phyloP scores from a whole-genome alignment of 495 filamentous ascomycete species.

The Penicillium alfredii region DNA sequence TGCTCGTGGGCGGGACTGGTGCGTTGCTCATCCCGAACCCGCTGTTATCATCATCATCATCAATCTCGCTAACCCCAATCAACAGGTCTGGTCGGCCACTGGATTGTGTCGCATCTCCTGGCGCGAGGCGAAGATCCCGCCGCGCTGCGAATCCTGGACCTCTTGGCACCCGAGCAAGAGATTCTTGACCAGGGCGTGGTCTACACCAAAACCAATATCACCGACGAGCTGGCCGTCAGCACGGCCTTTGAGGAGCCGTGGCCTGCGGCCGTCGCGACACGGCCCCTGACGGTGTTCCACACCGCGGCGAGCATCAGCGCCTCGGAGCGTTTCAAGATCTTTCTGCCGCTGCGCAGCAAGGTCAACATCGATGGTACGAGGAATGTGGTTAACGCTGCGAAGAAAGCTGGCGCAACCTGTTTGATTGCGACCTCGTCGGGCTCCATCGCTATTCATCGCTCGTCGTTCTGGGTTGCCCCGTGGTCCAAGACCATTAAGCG shows the following conservation, averaged over 20 bases:
- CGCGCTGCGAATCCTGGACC: conserved; percentile 51
- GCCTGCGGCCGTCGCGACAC: conserved; percentile 35
- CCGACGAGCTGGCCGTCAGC: conserved; percentile 36
- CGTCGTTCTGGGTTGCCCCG: conserved; percentile 45
- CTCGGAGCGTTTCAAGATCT: conserved; percentile 39
- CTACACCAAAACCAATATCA: conserved; percentile 49
- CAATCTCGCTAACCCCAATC: conserved; percentile 2
- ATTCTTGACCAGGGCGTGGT: conserved; percentile 37
- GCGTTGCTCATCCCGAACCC: conserved; percentile 17
- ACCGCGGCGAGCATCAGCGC: conserved; percentile 49
- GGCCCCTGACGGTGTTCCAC: conserved; percentile 53
- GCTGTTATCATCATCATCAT: background rate
- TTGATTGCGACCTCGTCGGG: conserved; percentile 52
- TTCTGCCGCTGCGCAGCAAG: conserved; percentile 41
- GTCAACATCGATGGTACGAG: conserved; percentile 51
- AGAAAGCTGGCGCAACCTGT: conserved; percentile 41
- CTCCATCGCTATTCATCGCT: conserved; percentile 39
- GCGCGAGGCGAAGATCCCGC: conserved; percentile 48
- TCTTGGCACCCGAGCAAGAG: conserved; percentile 34
- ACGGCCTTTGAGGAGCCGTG: conserved; percentile 48
- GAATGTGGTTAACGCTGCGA: conserved; percentile 45
- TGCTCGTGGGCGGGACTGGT: conserved; percentile 55
- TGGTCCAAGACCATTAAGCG: conserved; percentile 36
- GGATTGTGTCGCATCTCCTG: conserved; percentile 50
- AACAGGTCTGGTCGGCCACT: conserved; percentile 50